Conservation (phyloP, 257 asterid genomes). For the Nicotiana knightiana region DNA sequence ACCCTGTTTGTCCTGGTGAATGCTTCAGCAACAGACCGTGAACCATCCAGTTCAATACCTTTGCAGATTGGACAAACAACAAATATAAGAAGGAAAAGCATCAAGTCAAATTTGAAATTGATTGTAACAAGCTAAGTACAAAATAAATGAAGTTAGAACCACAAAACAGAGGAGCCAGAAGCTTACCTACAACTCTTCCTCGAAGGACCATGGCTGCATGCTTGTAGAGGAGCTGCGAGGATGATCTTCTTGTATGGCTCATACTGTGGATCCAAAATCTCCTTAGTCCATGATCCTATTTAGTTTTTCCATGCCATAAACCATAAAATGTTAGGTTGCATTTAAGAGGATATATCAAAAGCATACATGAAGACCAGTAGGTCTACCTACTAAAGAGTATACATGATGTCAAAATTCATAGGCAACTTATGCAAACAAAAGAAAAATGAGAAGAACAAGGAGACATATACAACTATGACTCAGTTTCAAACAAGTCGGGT, state of each 20-base stretch:
- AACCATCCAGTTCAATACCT: slow-evolving; percentile 73
- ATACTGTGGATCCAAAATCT: slow-evolving; percentile 63
- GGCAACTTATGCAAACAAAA: too few species aligned
- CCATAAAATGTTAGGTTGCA: not conserved
- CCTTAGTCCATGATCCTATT: slow-evolving; percentile 84
- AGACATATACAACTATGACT: too few species aligned
- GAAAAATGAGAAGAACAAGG: too few species aligned
- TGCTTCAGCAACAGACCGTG: slow-evolving; percentile 95
- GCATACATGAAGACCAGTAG: not conserved
- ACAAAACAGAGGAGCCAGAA: not conserved
- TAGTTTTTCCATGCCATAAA: slow-evolving; percentile 13
- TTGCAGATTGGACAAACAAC: slow-evolving; percentile 24
- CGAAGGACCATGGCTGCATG: slow-evolving; percentile 96
- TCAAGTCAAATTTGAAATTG: not conserved
- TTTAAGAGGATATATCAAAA: not conserved
- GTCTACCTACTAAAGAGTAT: not conserved
- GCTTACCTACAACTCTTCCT: slow-evolving; percentile 84
- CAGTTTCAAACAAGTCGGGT: too few species aligned
- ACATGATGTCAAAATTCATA: too few species aligned
- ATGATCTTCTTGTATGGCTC: slow-evolving; percentile 77
- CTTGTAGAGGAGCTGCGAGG: slow-evolving; percentile 79
- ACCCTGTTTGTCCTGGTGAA: slow-evolving; percentile 76
- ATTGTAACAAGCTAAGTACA: not conserved
- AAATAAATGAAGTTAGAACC: not conserved
- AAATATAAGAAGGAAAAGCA: slow-evolving; percentile 11